Evolutionary conservation across 2,329 filamentous ascomycete species (phyloP).

Genomic region (Elsinoe perseae): DNA sequence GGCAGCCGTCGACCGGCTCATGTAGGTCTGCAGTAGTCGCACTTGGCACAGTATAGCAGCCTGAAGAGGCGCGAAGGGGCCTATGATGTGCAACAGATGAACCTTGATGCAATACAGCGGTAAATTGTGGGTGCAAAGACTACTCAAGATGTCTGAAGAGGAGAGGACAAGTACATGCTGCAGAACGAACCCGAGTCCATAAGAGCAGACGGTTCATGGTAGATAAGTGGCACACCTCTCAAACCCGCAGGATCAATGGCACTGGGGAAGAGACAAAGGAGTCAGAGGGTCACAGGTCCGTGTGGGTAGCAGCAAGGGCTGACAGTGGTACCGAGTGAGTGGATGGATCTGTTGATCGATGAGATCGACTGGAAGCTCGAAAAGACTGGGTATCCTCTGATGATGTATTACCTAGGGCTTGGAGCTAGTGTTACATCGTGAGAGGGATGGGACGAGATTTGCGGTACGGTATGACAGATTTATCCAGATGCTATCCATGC

Average conservation of each 20-base stretch:
- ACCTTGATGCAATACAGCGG: not conserved
- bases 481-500: not conserved
- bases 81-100: not conserved
- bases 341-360: conserved; percentile 1
- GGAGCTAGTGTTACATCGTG: conserved; percentile 8
- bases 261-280: conserved; percentile 6
- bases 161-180: not conserved
- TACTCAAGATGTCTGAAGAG: not conserved
- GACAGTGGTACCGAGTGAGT: not conserved
- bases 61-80: not conserved
- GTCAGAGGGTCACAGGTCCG: conserved; percentile 5
- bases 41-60: not conserved
- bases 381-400: conserved; percentile 7
- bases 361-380: not conserved
- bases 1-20: not conserved
- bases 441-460: conserved; percentile 5
- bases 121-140: not conserved
- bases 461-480: not conserved
- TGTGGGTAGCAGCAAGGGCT: conserved; percentile 3
- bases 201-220: not conserved
- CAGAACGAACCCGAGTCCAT: not conserved
- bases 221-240: conserved; percentile 6
- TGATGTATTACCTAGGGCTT: not conserved
- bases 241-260: not conserved
- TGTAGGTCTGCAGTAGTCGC: not conserved